phyloP scores from a whole-genome alignment of 805 yeast species.

The Komagataella ulmi region DNA sequence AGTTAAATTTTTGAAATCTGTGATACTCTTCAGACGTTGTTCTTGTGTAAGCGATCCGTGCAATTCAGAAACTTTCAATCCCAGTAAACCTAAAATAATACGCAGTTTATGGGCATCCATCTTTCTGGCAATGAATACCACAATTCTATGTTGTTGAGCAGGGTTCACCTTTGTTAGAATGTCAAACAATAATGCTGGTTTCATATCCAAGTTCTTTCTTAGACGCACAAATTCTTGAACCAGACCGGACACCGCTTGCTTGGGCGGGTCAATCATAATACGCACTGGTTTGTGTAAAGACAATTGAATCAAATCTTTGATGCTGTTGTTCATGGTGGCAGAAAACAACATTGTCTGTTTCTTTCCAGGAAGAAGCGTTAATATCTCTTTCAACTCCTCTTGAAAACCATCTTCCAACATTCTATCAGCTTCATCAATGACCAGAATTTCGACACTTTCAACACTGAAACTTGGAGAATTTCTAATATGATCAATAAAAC shows the following conservation, averaged over 20 bases:
- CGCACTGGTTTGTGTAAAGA: slow-evolving; percentile 86
- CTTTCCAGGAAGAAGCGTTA: slow-evolving; percentile 74
- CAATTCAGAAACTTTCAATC: slow-evolving; percentile 65
- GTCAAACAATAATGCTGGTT: slow-evolving; percentile 72
- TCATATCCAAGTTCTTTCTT: slow-evolving; percentile 73
- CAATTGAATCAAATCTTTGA: slow-evolving; percentile 76
- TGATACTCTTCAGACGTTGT: slow-evolving; percentile 79
- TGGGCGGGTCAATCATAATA: slow-evolving; percentile 94
- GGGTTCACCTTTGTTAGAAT: slow-evolving; percentile 57
- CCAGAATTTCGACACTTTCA: slow-evolving; percentile 83
- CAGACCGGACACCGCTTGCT: slow-evolving; percentile 83
- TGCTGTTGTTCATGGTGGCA: slow-evolving; percentile 95
- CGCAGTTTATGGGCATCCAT: slow-evolving; percentile 83
- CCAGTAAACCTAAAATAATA: slow-evolving; percentile 59
- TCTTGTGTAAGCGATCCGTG: slow-evolving; percentile 85
- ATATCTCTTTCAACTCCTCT: slow-evolving; percentile 82
- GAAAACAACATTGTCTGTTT: slow-evolving; percentile 92
- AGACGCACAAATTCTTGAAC: slow-evolving; percentile 91
- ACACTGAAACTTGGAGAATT: slow-evolving; percentile 89
- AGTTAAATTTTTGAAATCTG: slow-evolving; percentile 64
- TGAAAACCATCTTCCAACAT: slow-evolving; percentile 99
- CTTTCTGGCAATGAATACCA: slow-evolving; percentile 86
- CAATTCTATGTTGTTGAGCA: slow-evolving; percentile 53
- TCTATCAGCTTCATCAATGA: slow-evolving; percentile 96
- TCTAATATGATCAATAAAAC: slow-evolving; percentile 92